Evolutionary conservation across 1,284 basidiomycete genomes (phyloP).

Genomic region (Trichosporon coremiiforme): DNA sequence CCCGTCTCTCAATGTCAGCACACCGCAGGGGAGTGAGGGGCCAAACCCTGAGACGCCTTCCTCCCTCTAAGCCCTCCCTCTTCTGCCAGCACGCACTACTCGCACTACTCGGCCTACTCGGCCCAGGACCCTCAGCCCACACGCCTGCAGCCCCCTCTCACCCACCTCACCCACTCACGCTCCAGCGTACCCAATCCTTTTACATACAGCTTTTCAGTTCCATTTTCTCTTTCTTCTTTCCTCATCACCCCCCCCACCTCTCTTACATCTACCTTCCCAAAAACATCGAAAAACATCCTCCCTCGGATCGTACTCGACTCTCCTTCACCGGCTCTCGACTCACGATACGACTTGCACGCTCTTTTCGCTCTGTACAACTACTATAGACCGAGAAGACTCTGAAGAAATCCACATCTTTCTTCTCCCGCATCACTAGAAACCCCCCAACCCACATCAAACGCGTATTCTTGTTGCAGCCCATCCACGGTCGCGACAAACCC

Average conservation of each 20-base stretch:
- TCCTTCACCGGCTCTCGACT: slow-evolving; percentile 15
- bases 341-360: slow-evolving; percentile 27
- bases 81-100: not conserved
- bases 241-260: slow-evolving; percentile 19
- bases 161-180: not conserved
- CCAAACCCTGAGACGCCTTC: not conserved
- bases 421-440: not conserved
- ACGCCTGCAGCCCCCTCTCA: not conserved
- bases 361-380: slow-evolving; percentile 34
- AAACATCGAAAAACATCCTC: slow-evolving; percentile 11
- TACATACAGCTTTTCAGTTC: slow-evolving; percentile 16
- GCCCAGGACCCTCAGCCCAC: not conserved
- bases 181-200: slow-evolving; percentile 4
- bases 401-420: not conserved
- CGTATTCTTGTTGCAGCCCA: slow-evolving; percentile 2
- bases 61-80: slow-evolving; percentile 3
- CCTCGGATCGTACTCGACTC: slow-evolving; percentile 20
- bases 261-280: slow-evolving; percentile 1
- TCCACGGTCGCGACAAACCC: slow-evolving; percentile 19
- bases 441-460: not conserved
- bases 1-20: slow-evolving; percentile 1
- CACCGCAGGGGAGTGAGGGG: not conserved
- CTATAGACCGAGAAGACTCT: slow-evolving; percentile 32
- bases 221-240: slow-evolving; percentile 24
- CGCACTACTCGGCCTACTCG: not conserved